Base-by-base conservation (phyloP, 176 grass and related monocot genomes). In the Carex cristatella region DNA sequence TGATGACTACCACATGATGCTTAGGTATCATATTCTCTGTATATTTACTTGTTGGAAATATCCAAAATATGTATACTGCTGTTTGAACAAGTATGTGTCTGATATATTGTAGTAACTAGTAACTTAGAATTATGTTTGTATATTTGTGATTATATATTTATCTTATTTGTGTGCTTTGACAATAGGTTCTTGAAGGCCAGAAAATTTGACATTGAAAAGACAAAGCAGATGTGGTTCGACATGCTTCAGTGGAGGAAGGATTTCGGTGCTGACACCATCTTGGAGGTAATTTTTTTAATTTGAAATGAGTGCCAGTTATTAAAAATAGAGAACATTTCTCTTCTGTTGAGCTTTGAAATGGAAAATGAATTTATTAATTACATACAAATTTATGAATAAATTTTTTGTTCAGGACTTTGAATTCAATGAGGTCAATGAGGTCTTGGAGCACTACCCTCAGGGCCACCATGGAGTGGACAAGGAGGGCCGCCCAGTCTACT, bases 1-100 rank as follows among this genome's bases (percentile, higher is more conserved):
- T 86, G 96, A 99, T 88, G 93, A 99, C 85, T 99, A 99, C 91
- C 96, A 99, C 88, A 95, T 92, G 96, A 99, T 99, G 96, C 93
- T 99, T 10, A 91, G 89, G 89, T 87, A 49, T 37, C 23, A 35
- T 30, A 14, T 40, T 69, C 14, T 40, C 8, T 68, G 38, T 69
- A 16, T 37, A 28, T 68, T 13, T 35, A 15, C 10, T 15, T 7
- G 12, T 15, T 65, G 27, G 10, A 4, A 65, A 15, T 61, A 61
- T 23, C 10, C 7, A 28, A 63, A 10, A 28, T 19, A 28, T 33
- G 10, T 7, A 27, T 30, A 63, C 61, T 30, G 10, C 9, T 63
- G 23, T 63, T 63, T 63, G 61, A 63, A 63, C 27, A 51, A 51
- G 48, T 11, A 61, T 61, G 58, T n/a, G 58, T 61, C 58, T 61